These are phyloP conservation scores for Trifolium fragiferum DNA, from an alignment of 306 rosid species.

Conservation along the genomic window DNA sequence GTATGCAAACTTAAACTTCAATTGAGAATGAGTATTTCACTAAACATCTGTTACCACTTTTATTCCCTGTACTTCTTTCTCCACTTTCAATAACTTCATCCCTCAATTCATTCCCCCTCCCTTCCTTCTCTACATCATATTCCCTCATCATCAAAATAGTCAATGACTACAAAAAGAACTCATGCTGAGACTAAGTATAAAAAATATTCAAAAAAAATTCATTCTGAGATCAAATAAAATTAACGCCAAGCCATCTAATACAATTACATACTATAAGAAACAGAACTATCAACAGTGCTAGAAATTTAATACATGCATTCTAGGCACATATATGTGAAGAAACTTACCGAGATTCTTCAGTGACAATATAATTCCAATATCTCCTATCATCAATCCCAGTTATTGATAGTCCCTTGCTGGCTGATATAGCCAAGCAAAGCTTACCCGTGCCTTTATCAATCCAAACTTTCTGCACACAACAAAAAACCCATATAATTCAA, in stretches of 20 bases:
- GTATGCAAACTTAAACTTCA: not conserved
- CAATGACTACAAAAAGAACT: slow-evolving; percentile 11
- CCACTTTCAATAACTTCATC: not conserved
- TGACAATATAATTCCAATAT: slow-evolving; percentile 69
- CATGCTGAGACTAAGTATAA: slow-evolving; percentile 3
- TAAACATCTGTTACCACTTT: not conserved
- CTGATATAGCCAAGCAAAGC: slow-evolving; percentile 73
- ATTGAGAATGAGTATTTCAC: not conserved
- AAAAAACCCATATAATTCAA: not conserved
- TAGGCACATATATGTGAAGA: slow-evolving; percentile 1
- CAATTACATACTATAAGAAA: not conserved
- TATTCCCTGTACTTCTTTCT: not conserved
- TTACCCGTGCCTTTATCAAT: slow-evolving; percentile 72
- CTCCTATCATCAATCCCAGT: slow-evolving; percentile 84
- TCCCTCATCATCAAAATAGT: slow-evolving; percentile 19
- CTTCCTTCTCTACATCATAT: slow-evolving; percentile 1
- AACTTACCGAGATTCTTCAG: slow-evolving; percentile 77
- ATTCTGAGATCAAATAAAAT: not conserved
- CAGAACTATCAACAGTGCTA: not conserved
- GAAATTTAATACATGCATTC: slow-evolving; percentile 3
- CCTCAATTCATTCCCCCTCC: not conserved
- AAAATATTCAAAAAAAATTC: not conserved
- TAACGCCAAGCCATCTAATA: not conserved
- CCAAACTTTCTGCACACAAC: slow-evolving; percentile 75
- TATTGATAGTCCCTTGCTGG: slow-evolving; percentile 74